Conservation (phyloP, 768 basidiomycete species). For the Lentinula guzmanii region DNA sequence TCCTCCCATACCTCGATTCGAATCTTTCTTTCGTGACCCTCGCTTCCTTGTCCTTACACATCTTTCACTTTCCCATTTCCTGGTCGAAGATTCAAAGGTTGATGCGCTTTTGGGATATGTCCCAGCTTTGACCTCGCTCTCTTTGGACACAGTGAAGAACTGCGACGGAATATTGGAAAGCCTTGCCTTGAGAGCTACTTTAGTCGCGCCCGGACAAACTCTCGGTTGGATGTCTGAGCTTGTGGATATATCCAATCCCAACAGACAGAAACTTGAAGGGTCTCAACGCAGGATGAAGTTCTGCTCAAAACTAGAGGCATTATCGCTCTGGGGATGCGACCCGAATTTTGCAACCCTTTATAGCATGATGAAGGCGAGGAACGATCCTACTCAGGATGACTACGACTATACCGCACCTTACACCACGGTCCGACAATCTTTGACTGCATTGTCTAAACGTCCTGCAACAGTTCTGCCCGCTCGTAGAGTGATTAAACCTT, state of each 20-base stretch:
- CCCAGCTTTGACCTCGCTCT: conserved; percentile 40
- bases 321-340: conserved; percentile 46
- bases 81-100: conserved; percentile 25
- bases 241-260: conserved; percentile 3
- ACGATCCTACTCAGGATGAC: background rate
- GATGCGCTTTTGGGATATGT: conserved; percentile 45
- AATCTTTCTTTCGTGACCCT: conserved; percentile 51
- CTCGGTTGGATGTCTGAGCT: conserved; percentile 18
- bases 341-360: background rate
- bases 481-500: background rate
- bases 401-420: background rate
- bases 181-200: conserved; percentile 26
- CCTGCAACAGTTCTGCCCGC: background rate
- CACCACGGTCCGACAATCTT: background rate
- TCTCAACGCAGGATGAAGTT: conserved; percentile 27
- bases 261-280: conserved; percentile 1
- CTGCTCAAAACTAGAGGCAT: conserved; percentile 45
- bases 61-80: conserved; percentile 43
- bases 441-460: background rate
- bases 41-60: conserved; percentile 44
- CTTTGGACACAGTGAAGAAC: conserved; percentile 41
- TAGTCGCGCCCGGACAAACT: background rate
- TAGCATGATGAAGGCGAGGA: background rate
- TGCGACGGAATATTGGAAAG: conserved; percentile 32
- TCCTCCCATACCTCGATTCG: conserved; percentile 39